A percentile compares a stretch with the other conserved stretches of the same genome.
These are phyloP conservation scores for Apodospora peruviana DNA, from an alignment of 495 filamentous ascomycete genomes.

Conservation along the genomic window DNA sequence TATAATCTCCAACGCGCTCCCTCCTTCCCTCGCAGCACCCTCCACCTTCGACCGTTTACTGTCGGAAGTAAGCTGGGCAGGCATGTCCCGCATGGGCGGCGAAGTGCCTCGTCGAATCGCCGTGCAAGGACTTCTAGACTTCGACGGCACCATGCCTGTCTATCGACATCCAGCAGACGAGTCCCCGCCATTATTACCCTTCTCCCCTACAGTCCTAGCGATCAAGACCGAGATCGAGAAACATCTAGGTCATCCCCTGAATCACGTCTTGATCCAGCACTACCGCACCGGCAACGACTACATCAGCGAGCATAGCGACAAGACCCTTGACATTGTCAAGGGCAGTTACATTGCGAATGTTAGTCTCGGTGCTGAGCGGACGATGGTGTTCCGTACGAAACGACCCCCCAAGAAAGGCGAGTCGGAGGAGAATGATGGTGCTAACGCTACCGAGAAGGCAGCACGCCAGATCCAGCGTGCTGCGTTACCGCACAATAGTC, in stretches of 20 bases:
- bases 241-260: constrained; percentile 72
- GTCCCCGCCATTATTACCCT: constrained; percentile 69
- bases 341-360: constrained; percentile 85
- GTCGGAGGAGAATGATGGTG: neutral
- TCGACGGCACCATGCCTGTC: constrained; percentile 76
- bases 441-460: neutral
- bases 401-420: constrained; percentile 33
- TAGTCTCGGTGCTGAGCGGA: constrained; percentile 83
- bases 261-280: constrained; percentile 89
- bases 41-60: constrained; percentile 65
- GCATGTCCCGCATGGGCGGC: constrained; percentile 87
- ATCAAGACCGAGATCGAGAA: constrained; percentile 64
- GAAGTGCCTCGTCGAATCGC: constrained; percentile 92
- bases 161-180: constrained; percentile 95
- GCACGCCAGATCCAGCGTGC: constrained; percentile 52
- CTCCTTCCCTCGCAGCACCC: constrained; percentile 39
- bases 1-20: constrained; percentile 65
- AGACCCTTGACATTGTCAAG: constrained; percentile 84
- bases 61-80: constrained; percentile 79
- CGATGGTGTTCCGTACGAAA: constrained; percentile 87
- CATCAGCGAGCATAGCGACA: constrained; percentile 96
- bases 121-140: constrained; percentile 67
- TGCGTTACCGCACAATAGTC: constrained; percentile 78
- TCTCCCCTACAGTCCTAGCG: constrained; percentile 63
- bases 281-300: constrained; percentile 89